phyloP scores from a whole-genome alignment of 176 grass and related monocot genomes.

The Rhynchospora tenuis region DNA sequence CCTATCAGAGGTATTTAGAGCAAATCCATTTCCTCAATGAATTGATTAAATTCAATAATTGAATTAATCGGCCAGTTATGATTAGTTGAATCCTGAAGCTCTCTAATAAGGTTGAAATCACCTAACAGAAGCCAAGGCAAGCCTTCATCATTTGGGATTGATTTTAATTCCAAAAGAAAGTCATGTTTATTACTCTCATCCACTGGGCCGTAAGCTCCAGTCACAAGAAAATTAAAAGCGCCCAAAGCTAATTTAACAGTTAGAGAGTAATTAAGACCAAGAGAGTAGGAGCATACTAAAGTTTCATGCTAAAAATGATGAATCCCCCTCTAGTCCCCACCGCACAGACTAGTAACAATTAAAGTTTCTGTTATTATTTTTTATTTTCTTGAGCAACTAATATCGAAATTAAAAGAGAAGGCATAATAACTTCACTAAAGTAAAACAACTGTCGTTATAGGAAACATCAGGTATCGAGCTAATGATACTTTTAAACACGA shows the following conservation, averaged over 20 bases:
- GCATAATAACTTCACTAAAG: too few species aligned
- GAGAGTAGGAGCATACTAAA: neutral
- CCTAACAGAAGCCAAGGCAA: neutral
- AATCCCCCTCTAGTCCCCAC: neutral
- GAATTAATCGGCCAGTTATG: neutral
- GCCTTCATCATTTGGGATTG: neutral
- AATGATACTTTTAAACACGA: too few species aligned
- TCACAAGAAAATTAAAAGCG: neutral
- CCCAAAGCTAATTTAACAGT: neutral
- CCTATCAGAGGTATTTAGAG: neutral
- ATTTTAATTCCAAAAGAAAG: neutral
- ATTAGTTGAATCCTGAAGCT: neutral
- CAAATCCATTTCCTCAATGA: neutral
- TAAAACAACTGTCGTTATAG: too few species aligned
- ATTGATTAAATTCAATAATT: neutral
- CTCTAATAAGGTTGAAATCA: neutral
- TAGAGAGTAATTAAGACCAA: neutral
- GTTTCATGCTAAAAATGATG: neutral
- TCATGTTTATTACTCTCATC: neutral
- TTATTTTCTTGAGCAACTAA: too few species aligned
- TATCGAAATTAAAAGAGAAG: too few species aligned
- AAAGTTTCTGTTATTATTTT: too few species aligned
- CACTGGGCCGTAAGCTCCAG: neutral
- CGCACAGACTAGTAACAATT: neutral
- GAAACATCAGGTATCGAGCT: too few species aligned